Evolutionary conservation across 2,329 filamentous ascomycete species (phyloP).

Genomic region (Daldinia sp.): DNA sequence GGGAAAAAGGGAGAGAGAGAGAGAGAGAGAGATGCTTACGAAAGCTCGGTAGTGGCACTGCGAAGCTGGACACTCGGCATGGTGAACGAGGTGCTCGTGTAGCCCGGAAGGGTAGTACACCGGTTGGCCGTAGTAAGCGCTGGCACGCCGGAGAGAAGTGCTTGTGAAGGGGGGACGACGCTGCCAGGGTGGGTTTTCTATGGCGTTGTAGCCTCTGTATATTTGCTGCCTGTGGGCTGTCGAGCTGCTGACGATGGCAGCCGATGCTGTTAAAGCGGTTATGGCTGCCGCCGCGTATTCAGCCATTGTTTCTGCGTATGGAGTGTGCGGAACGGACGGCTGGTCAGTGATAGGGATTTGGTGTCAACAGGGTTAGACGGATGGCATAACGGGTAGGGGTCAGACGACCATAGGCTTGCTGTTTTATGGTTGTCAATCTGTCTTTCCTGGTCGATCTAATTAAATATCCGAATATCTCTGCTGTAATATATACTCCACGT

Average conservation of each 20-base stretch:
- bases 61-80: conserved; percentile 38
- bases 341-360: background rate
- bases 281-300: conserved; percentile 27
- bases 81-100: conserved; percentile 35
- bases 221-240: conserved; percentile 14
- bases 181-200: conserved; percentile 28
- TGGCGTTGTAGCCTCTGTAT: conserved; percentile 10
- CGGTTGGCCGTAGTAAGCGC: conserved; percentile 26
- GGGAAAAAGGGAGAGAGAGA: background rate
- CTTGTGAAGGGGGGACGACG: conserved; percentile 17
- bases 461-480: background rate
- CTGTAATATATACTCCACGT: conserved; percentile 6
- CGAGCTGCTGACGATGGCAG: conserved; percentile 28
- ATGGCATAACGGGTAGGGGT: conserved; percentile 18
- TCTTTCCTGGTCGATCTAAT: background rate
- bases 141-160: conserved; percentile 15
- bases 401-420: background rate
- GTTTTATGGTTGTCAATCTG: background rate
- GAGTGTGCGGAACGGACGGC: background rate
- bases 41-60: conserved; percentile 47
- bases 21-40: conserved; percentile 29
- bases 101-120: conserved; percentile 28
- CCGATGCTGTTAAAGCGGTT: conserved; percentile 23
- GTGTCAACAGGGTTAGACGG: background rate
- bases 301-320: conserved; percentile 14